Conservation (phyloP, 2,329 filamentous ascomycete genomes). For the Neofusicoccum laricinum region DNA sequence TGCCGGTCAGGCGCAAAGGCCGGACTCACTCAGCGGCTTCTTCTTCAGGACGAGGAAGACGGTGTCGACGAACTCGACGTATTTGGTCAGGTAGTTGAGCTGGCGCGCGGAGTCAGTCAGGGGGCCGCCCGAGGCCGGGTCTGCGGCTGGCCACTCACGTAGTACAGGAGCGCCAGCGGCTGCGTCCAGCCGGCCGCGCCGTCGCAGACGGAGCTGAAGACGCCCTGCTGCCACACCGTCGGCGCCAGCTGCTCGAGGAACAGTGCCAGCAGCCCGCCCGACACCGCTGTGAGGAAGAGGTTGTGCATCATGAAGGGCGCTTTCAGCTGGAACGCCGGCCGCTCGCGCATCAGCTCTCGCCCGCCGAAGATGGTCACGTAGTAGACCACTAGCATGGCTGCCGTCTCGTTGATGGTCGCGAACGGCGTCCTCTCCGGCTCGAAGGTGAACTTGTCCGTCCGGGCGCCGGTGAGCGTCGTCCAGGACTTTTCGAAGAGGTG, state of each 20-base stretch:
- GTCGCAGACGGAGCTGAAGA: constrained; percentile 87
- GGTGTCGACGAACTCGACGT: constrained; percentile 91
- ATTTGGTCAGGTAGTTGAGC: constrained; percentile 98
- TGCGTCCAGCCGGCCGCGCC: constrained; percentile 85
- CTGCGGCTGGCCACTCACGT: no score
- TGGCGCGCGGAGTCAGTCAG: constrained; percentile 36
- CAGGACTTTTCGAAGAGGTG: constrained; percentile 82
- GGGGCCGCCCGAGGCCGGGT: no score
- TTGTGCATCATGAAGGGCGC: constrained; percentile 93
- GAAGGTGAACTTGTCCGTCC: constrained; percentile 65
- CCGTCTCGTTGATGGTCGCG: constrained; percentile 82
- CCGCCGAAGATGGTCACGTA: constrained; percentile 92
- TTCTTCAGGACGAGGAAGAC: constrained; percentile 98
- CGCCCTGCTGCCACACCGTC: constrained; percentile 73
- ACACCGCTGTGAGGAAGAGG: constrained; percentile 85
- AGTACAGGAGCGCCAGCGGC: constrained; percentile 88
- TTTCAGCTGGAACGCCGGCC: constrained; percentile 82
- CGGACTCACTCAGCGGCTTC: constrained; percentile 86
- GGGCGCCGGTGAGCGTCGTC: constrained; percentile 48
- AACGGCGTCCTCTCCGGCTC: constrained; percentile 77
- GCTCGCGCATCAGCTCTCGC: constrained; percentile 84
- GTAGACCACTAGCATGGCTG: constrained; percentile 79
- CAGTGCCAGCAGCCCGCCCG: constrained; percentile 72
- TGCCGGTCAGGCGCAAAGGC: no score
- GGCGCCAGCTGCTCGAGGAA: constrained; percentile 90